Percentiles rank a stretch among this genome's conserved stretches.
Evolutionary conservation across 495 filamentous ascomycete species (phyloP).

Genomic region (Thermochaetoides thermophila): DNA sequence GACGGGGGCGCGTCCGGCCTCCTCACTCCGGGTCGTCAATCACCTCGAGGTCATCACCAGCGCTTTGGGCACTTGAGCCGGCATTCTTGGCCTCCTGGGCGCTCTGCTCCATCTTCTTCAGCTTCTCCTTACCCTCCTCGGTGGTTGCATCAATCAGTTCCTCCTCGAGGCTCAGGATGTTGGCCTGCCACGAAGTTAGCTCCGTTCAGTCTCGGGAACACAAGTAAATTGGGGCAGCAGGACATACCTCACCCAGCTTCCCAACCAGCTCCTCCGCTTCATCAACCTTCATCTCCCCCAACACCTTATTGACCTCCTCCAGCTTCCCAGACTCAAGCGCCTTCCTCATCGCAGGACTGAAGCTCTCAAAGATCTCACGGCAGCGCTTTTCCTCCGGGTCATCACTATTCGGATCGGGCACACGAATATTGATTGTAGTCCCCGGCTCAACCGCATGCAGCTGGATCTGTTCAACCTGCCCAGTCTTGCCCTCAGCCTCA

Average conservation of each 20-base stretch:
- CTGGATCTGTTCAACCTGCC: conserved; percentile 91
- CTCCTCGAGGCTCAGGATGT: conserved; percentile 82
- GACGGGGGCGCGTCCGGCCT: too few relatives aligned
- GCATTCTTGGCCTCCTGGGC: conserved; percentile 23
- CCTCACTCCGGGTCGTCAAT: not conserved
- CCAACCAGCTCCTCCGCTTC: conserved; percentile 87
- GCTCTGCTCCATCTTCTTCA: conserved; percentile 60
- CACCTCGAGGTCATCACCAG: conserved; percentile 12
- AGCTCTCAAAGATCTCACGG: conserved; percentile 66
- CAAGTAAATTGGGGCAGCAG: not conserved
- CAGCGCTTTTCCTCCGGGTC: conserved; percentile 51
- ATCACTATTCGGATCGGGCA: conserved; percentile 49
- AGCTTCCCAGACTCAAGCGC: conserved; percentile 74
- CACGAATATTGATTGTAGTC: conserved; percentile 78
- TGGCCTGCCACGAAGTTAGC: conserved; percentile 35
- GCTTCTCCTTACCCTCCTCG: conserved; percentile 65
- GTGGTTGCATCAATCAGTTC: conserved; percentile 94
- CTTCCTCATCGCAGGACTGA: conserved; percentile 62
- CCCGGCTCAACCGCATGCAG: conserved; percentile 90
- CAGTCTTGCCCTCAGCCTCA: conserved; percentile 39
- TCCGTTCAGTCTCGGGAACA: not conserved
- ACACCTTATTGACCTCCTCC: conserved; percentile 90
- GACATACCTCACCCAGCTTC: conserved; percentile 55
- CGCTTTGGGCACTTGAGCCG: too few relatives aligned
- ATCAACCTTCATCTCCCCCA: conserved; percentile 78